Conservation (phyloP, 2,329 filamentous ascomycete genomes). For the Meredithiella fracta region DNA sequence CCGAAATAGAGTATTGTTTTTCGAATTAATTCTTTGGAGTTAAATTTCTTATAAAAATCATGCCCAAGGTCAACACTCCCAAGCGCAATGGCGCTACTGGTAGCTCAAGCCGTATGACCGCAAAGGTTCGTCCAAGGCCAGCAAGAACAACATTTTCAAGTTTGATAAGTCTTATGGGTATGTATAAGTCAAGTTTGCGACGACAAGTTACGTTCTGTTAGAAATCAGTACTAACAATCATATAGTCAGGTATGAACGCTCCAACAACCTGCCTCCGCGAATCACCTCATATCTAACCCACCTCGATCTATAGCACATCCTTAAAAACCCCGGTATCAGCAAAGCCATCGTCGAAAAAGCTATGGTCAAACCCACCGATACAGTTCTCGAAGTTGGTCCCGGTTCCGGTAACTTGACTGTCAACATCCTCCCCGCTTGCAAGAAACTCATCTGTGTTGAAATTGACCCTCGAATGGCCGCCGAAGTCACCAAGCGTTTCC, state of each 20-base stretch:
- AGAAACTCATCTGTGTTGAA: constrained; percentile 70
- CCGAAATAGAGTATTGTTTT: neutral
- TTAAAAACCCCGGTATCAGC: constrained; percentile 79
- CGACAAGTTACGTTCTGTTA: no score
- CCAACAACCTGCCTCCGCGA: neutral
- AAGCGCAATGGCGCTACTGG: constrained; percentile 34
- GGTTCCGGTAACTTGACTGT: constrained; percentile 82
- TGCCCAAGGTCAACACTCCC: constrained; percentile 36
- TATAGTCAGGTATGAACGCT: constrained; percentile 7
- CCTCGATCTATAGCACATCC: constrained; percentile 52
- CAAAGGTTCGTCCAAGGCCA: constrained; percentile 14
- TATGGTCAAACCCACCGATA: constrained; percentile 74
- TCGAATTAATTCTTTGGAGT: neutral
- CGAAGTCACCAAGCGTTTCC: constrained; percentile 84
- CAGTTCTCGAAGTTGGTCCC: constrained; percentile 82
- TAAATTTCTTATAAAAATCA: constrained; percentile 18
- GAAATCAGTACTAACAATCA: constrained; percentile 7
- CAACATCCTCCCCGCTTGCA: constrained; percentile 72
- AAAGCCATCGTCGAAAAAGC: constrained; percentile 59
- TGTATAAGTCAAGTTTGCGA: neutral
- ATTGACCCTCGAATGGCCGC: constrained; percentile 93
- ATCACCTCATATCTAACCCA: neutral
- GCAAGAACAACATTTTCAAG: constrained; percentile 78
- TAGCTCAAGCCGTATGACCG: constrained; percentile 29
- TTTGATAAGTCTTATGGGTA: constrained; percentile 77